Evolutionary conservation across 78 protist species (phyloP).

Genomic region (slime mould (Dictyostelium discoideum)): dicty_2.7 NC_007089.4:1220501-1221000

Average conservation of each 20-base stretch:
- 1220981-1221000: background rate
- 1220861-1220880: background rate
- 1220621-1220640: slow-evolving; percentile 10
- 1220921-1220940: background rate
- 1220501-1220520: background rate
- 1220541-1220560: slow-evolving; percentile 49
- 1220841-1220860: background rate
- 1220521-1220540: slow-evolving; percentile 65
- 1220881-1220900: background rate
- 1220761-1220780: background rate
- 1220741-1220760: background rate
- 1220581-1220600: slow-evolving; percentile 4
- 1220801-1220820: background rate
- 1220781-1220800: too few relatives aligned
- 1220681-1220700: slow-evolving; percentile 46
- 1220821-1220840: too few relatives aligned
- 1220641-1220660: slow-evolving; percentile 55
- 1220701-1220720: slow-evolving; percentile 62
- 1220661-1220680: slow-evolving; percentile 61
- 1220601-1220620: background rate
- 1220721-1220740: slow-evolving; percentile 28
- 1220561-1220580: slow-evolving; percentile 7
- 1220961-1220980: background rate
- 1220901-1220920: background rate
- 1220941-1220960: background rate